Percentiles rank a stretch among this genome's conserved stretches.
Evolutionary conservation across 1,284 basidiomycete species (phyloP).

Genomic region (Waitea zeae): DNA sequence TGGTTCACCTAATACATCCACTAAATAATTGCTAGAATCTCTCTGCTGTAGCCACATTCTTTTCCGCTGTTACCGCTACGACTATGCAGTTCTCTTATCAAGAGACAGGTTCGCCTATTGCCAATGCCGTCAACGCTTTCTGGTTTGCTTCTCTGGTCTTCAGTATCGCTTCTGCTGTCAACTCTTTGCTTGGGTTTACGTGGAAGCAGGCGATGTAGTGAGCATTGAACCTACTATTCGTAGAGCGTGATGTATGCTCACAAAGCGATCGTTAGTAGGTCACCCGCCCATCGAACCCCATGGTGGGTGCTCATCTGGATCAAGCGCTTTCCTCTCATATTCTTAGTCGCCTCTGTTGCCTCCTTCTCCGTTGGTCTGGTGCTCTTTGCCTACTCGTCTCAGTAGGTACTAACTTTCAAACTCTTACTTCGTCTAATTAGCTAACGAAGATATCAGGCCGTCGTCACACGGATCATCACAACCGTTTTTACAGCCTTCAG

Average conservation of each 20-base stretch:
- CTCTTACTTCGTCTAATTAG: background rate
- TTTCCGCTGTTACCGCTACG: constrained; percentile 58
- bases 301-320: constrained; percentile 75
- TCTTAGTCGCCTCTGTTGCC: constrained; percentile 54
- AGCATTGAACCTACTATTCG: constrained; percentile 13
- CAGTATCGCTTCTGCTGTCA: constrained; percentile 55
- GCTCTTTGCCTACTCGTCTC: constrained; percentile 45
- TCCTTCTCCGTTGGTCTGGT: constrained; percentile 56
- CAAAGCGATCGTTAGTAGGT: constrained; percentile 22
- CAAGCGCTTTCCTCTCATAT: constrained; percentile 57
- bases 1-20: background rate
- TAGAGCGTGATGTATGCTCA: constrained; percentile 1
- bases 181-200: constrained; percentile 50
- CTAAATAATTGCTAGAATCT: constrained; percentile 11
- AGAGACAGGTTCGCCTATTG: constrained; percentile 13
- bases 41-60: constrained; percentile 62
- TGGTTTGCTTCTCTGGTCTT: constrained; percentile 65
- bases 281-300: constrained; percentile 45
- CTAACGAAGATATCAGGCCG: constrained; percentile 20
- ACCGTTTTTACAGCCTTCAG: constrained; percentile 59
- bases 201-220: constrained; percentile 73
- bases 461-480: constrained; percentile 47
- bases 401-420: constrained; percentile 21
- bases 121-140: constrained; percentile 44
- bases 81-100: constrained; percentile 50